Evolutionary conservation across 805 yeast species (phyloP).

Genomic region (Lipomyces oligophaga): DNA sequence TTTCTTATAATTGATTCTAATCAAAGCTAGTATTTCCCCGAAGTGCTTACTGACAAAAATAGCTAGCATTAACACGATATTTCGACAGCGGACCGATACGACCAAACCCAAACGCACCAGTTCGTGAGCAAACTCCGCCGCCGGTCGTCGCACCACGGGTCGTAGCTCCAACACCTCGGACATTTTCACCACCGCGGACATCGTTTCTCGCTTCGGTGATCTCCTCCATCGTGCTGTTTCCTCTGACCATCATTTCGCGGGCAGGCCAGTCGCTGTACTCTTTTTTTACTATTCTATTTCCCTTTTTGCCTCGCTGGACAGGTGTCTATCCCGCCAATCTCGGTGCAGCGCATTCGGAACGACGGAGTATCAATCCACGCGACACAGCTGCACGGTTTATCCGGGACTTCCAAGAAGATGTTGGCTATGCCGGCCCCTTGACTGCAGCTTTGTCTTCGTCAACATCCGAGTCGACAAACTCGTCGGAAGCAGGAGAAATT

Average conservation of each 20-base stretch:
- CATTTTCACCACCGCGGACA: conserved; percentile 36
- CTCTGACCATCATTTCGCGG: conserved; percentile 38
- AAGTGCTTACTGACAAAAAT: background rate
- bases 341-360: conserved; percentile 39
- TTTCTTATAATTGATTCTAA: background rate
- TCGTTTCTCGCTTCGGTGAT: conserved; percentile 31
- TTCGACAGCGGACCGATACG: conserved; percentile 26
- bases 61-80: conserved; percentile 24
- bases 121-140: conserved; percentile 27
- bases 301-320: conserved; percentile 40
- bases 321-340: conserved; percentile 41
- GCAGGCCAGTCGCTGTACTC: conserved; percentile 17
- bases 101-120: conserved; percentile 15
- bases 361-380: conserved; percentile 43
- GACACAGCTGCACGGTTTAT: conserved; percentile 52
- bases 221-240: conserved; percentile 36
- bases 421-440: conserved; percentile 26
- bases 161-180: conserved; percentile 18
- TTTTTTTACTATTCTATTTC: conserved; percentile 34
- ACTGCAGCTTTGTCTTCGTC: background rate
- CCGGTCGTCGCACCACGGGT: conserved; percentile 34
- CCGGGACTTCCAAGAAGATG: conserved; percentile 50
- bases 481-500: background rate
- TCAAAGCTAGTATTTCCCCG: background rate
- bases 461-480: background rate